phyloP scores from a whole-genome alignment of 306 rosid genomes.

The Leucaena leucocephala region DNA sequence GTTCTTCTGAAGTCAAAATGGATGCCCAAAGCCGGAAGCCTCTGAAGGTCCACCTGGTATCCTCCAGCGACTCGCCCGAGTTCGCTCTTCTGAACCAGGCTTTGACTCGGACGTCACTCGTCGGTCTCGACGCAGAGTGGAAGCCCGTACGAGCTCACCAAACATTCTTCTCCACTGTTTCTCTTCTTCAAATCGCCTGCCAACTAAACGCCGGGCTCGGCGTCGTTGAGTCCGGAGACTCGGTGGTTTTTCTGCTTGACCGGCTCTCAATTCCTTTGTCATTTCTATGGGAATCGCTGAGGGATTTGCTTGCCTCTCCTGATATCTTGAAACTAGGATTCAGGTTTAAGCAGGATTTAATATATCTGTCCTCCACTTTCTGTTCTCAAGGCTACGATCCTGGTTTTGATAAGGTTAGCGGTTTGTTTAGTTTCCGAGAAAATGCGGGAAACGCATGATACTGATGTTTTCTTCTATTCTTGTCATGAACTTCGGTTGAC shows the following conservation, averaged over 20 bases:
- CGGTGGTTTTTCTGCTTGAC: constrained; percentile 72
- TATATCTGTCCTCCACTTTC: constrained; percentile 75
- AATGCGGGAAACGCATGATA: constrained; percentile 24
- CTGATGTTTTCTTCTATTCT: not conserved
- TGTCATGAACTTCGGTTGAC: not conserved
- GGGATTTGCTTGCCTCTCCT: constrained; percentile 57
- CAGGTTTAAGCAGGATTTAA: constrained; percentile 87
- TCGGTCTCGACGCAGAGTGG: constrained; percentile 95
- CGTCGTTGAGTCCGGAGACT: constrained; percentile 36
- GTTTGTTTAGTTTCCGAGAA: constrained; percentile 33
- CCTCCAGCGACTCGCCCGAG: constrained; percentile 69
- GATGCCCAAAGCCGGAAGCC: constrained; percentile 41
- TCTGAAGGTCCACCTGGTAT: constrained; percentile 52
- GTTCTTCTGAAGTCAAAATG: constrained; percentile 33
- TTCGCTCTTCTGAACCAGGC: constrained; percentile 52
- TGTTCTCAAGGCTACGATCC: constrained; percentile 60
- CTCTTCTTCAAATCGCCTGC: constrained; percentile 85
- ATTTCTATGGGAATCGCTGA: constrained; percentile 61
- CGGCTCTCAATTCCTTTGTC: constrained; percentile 59
- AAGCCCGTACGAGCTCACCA: constrained; percentile 60
- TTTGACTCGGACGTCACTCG: constrained; percentile 59
- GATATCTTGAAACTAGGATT: constrained; percentile 81
- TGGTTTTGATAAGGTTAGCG: constrained; percentile 69
- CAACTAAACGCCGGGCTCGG: constrained; percentile 43
- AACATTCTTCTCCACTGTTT: constrained; percentile 60